Base-by-base conservation (phyloP, 2,329 filamentous ascomycete species). In the Claviceps sorghi region DNA sequence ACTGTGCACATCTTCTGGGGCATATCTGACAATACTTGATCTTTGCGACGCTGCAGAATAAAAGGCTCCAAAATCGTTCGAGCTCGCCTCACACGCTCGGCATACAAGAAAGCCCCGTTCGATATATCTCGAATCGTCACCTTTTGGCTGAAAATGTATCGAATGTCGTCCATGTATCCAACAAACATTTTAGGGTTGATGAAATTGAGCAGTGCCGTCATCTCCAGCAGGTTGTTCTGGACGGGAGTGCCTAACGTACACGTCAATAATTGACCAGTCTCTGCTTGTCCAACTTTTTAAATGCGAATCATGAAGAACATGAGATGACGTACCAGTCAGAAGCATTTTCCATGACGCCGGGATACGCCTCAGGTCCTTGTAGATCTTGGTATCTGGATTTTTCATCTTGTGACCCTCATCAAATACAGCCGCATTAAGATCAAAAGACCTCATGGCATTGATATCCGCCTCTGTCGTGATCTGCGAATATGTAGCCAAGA, bases 381-480 rank as follows among this genome's bases (percentile, higher is more conserved):
- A 96, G 6, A 88, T 77, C 51, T 86, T 81, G 0, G 90, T 94
- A 47, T 83, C 82, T 2, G 84, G 83, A 64, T 95, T 97, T 70
- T 95, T 95, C 65, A 98, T 72, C 62, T 88, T 83, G 67, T 98
- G 93, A 0, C 91, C 93, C 68, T 98, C 93, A 63, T 98, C 93
- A 61, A 89, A 98, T 11, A 98, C 83, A 59, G 77, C 76, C 1
- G 73, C 71, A 53, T 78, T 74, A 6, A 78, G 71, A 9, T 67
- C 59, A 47, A 80, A 66, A 8, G 66, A 68, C 41, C 70, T 69
- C 59, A 82, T 69, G 41, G 74, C 75, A 43, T 69, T 65, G 15
- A 79, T 64, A 53, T 81, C 78, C 4, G 72, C 71, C 42, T 65
- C 62, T 1, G 72, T 72, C 51, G 70, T 74, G 41, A 81, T 70